Evolutionary conservation across 2,329 filamentous ascomycete species (phyloP), one percentile per base, ranked within the genome.

Genomic region (Neonectria neomacrospora): DNA sequence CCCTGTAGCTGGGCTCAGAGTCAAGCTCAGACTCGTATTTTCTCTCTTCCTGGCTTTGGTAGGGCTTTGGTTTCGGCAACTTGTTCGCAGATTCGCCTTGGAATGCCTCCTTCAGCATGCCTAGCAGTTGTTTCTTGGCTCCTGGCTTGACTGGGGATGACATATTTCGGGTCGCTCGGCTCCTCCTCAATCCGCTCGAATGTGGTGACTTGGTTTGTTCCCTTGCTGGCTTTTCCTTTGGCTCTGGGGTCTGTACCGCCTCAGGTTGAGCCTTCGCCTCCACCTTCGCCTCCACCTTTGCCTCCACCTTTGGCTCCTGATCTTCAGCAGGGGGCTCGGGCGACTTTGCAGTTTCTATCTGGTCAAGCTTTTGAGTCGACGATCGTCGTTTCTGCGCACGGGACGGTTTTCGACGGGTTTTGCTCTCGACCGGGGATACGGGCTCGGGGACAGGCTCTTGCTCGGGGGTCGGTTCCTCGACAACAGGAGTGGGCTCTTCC

Each of bases 91-190:
- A 90, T 72, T 90, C 87, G 30, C 88, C 88, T 41, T 83, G 83
- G 70, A 90, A 90, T 3, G 87, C 88, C 64, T 88, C 87, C 57
- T 85, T 86, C 9, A 90, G 76, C 48, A 83, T 82, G 42, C 88
- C 88, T 22, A 88, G 82, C 57, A 90, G 80, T 0, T 84, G 84
- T 37, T 80, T 81, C 71, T 85, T 88, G 12, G 72, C 71, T 2
- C 71, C 75, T 0, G 80, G 66, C 71, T 85, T 89, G 7, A 81
- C 56, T 1, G 86, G 82, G 6, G 85, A 83, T 1, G 84, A 78
- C 2, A 79, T 71, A 61, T 73, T 80, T 67, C 86, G 82, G 30
- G 84, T 88, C 22, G 88, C 87, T 45, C 82, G 81, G 51, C 84
- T 87, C 69, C 88, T 82, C 75, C 82, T 87, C 26, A 90, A 75